phyloP scores from a whole-genome alignment of 768 basidiomycete genomes.

The Agaricus sinodeliciosus region DNA sequence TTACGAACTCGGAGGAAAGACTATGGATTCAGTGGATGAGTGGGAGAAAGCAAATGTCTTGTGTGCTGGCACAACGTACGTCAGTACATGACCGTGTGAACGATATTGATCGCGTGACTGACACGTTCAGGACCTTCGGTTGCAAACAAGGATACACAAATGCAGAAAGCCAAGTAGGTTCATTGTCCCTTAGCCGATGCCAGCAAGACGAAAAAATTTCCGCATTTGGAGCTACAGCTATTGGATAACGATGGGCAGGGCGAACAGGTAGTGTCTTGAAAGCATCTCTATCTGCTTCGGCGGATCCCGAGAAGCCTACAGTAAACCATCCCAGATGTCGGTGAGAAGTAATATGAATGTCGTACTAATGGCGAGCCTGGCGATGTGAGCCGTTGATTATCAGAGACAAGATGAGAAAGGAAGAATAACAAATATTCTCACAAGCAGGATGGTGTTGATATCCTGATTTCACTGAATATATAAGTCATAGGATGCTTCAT shows the following conservation, averaged over 20 bases:
- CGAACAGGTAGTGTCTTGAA: neutral
- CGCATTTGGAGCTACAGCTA: neutral
- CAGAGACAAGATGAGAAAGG: neutral
- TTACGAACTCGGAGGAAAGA: constrained; percentile 12
- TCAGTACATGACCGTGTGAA: constrained; percentile 23
- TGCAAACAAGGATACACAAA: constrained; percentile 1
- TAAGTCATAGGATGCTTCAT: neutral
- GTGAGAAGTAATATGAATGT: too few species aligned
- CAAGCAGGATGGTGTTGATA: neutral
- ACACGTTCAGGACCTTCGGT: constrained; percentile 19
- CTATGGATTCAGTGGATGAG: constrained; percentile 12
- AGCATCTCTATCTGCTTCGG: neutral
- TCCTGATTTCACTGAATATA: neutral
- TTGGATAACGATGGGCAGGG: neutral
- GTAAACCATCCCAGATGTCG: too few species aligned
- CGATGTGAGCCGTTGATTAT: neutral
- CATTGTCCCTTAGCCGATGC: too few species aligned
- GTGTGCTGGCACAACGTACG: constrained; percentile 26
- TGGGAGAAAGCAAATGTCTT: constrained; percentile 14
- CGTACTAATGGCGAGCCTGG: too few species aligned
- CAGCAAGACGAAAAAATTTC: neutral
- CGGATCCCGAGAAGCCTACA: neutral
- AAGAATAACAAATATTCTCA: neutral
- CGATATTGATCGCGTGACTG: constrained; percentile 19
- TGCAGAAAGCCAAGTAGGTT: too few species aligned